Percentiles rank a stretch among this genome's conserved stretches.
Evolutionary conservation across 2,329 filamentous ascomycete species (phyloP).

Genomic region (Magnaporthiopsis rhizophila): DNA sequence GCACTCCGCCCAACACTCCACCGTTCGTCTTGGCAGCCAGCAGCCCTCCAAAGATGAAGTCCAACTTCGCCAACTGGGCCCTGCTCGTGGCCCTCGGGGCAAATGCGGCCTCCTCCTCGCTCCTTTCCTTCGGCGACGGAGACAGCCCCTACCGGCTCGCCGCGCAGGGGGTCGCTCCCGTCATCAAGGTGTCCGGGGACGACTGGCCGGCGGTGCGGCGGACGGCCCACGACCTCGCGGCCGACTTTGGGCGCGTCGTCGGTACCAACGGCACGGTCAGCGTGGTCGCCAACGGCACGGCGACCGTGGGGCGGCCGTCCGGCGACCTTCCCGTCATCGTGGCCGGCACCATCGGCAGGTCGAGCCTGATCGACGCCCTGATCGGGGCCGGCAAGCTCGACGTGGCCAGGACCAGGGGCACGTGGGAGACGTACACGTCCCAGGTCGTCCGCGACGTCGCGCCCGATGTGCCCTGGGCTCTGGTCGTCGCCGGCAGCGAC

Average conservation of each 20-base stretch:
- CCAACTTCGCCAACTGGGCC: conserved; percentile 1
- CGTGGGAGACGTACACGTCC: conserved; percentile 48
- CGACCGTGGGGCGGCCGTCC: not conserved
- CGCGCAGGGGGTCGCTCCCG: conserved; percentile 15
- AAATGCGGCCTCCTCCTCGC: not conserved
- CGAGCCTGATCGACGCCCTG: conserved; percentile 38
- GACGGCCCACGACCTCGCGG: conserved; percentile 17
- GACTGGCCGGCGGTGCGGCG: conserved; percentile 18
- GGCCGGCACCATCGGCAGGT: conserved; percentile 45
- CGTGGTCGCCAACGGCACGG: not conserved
- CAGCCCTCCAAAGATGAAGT: conserved; percentile 1
- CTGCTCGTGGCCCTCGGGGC: conserved; percentile 3
- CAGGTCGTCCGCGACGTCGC: conserved; percentile 34
- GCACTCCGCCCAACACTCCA: not conserved
- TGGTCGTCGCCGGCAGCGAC: conserved; percentile 50
- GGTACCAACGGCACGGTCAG: conserved; percentile 14
- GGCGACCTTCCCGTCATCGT: conserved; percentile 28
- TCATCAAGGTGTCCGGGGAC: conserved; percentile 16
- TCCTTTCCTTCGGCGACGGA: conserved; percentile 9
- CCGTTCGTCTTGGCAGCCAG: not conserved
- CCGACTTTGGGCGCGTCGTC: conserved; percentile 18
- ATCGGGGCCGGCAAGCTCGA: conserved; percentile 37
- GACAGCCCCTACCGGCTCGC: conserved; percentile 13
- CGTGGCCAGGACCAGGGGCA: conserved; percentile 34
- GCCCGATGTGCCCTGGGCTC: conserved; percentile 22